These are phyloP conservation scores for Spathaspora girioi DNA, from an alignment of 805 yeast genomes.

Conservation along the genomic window DNA sequence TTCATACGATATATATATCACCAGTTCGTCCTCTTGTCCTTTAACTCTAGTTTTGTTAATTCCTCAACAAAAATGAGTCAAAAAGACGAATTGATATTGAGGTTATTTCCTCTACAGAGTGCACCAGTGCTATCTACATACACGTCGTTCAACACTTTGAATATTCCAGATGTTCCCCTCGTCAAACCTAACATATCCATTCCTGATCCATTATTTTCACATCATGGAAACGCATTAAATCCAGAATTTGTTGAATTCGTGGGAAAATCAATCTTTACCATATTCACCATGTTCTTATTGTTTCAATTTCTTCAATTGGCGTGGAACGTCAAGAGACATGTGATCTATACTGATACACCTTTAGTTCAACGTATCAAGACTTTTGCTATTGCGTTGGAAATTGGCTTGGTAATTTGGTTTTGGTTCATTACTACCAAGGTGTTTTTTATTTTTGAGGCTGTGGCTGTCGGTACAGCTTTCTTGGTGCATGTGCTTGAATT, in stretches of 20 bases:
- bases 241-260: conserved; percentile 25
- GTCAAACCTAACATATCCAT: background rate
- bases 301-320: conserved; percentile 11
- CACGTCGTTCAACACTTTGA: conserved; percentile 4
- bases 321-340: conserved; percentile 13
- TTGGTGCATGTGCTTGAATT: conserved; percentile 47
- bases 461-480: conserved; percentile 18
- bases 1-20: background rate
- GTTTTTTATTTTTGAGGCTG: conserved; percentile 3
- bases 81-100: background rate
- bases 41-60: background rate
- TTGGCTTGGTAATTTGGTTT: conserved; percentile 1
- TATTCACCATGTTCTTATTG: conserved; percentile 10
- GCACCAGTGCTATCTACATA: background rate
- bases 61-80: background rate
- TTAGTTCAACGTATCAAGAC: conserved; percentile 12
- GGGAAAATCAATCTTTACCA: background rate
- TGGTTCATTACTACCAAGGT: background rate
- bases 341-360: conserved; percentile 8
- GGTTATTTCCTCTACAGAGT: background rate
- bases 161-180: background rate
- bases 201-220: conserved; percentile 20
- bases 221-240: conserved; percentile 21
- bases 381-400: conserved; percentile 15
- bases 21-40: background rate